Conservation (phyloP, 1,284 basidiomycete species). For the Ceraceosorus guamensis region DNA sequence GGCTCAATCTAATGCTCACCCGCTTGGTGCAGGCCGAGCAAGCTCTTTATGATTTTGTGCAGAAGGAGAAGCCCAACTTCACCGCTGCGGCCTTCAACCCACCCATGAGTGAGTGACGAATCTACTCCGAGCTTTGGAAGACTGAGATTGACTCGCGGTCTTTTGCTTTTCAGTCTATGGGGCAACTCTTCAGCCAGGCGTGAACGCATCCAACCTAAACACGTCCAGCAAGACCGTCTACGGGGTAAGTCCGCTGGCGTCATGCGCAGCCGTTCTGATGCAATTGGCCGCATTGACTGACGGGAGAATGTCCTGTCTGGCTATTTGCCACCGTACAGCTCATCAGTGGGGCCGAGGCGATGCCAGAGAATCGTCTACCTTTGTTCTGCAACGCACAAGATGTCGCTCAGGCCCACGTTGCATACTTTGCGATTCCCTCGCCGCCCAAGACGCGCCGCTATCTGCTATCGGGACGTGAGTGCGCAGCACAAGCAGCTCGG, state of each 20-base stretch:
- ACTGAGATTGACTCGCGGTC: neutral
- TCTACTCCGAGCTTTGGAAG: neutral
- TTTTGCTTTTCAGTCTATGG: slow-evolving; percentile 14
- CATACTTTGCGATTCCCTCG: slow-evolving; percentile 11
- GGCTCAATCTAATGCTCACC: neutral
- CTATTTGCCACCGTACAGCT: slow-evolving; percentile 10
- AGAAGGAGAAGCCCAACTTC: slow-evolving; percentile 26
- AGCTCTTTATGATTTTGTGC: slow-evolving; percentile 35
- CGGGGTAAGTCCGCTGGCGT: neutral
- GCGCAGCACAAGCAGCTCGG: neutral
- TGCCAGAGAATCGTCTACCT: slow-evolving; percentile 46
- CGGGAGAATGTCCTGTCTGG: neutral
- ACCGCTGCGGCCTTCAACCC: slow-evolving; percentile 32
- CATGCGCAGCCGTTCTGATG: no score
- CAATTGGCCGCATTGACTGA: neutral
- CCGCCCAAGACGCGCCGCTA: slow-evolving; percentile 25
- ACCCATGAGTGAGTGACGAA: slow-evolving; percentile 22
- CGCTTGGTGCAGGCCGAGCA: slow-evolving; percentile 20
- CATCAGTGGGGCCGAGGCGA: slow-evolving; percentile 19
- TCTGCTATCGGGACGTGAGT: slow-evolving; percentile 14
- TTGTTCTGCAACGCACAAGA: slow-evolving; percentile 44
- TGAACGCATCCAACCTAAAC: slow-evolving; percentile 30
- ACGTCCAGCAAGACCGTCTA: slow-evolving; percentile 37
- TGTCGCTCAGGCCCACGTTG: slow-evolving; percentile 36
- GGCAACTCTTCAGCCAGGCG: slow-evolving; percentile 26